These are phyloP conservation scores for Boletus patriciae DNA, from an alignment of 768 basidiomycete species.

Conservation along the genomic window DNA sequence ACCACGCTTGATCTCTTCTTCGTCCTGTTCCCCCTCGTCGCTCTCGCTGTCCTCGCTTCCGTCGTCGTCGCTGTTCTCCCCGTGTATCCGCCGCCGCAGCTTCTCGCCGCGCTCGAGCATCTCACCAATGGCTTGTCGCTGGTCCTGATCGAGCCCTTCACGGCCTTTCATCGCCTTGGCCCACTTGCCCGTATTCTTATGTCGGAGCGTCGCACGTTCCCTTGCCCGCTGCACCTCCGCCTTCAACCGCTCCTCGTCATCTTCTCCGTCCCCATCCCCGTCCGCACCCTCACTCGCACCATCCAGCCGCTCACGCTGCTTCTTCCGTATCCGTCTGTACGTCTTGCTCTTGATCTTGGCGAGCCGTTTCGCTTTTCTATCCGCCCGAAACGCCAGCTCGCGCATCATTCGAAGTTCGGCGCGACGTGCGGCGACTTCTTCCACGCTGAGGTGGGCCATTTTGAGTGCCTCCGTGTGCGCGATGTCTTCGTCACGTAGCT, in stretches of 20 bases:
- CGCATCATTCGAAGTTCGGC: slow-evolving; percentile 84
- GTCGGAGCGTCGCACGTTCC: slow-evolving; percentile 86
- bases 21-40: slow-evolving; percentile 38
- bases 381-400: slow-evolving; percentile 91
- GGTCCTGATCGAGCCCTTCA: slow-evolving; percentile 65
- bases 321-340: slow-evolving; percentile 82
- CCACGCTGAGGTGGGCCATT: slow-evolving; percentile 77
- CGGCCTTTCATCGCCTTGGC: slow-evolving; percentile 70
- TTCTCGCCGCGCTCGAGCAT: slow-evolving; percentile 85
- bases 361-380: slow-evolving; percentile 83
- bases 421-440: slow-evolving; percentile 82
- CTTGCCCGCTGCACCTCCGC: slow-evolving; percentile 77
- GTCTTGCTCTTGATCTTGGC: slow-evolving; percentile 96
- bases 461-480: slow-evolving; percentile 76
- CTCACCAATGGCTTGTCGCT: slow-evolving; percentile 71
- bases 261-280: slow-evolving; percentile 31
- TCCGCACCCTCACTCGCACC: slow-evolving; percentile 41
- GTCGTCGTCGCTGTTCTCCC: slow-evolving; percentile 58
- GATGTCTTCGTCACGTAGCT: slow-evolving; percentile 82
- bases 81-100: slow-evolving; percentile 73
- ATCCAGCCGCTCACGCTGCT: slow-evolving; percentile 65
- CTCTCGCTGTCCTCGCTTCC: slow-evolving; percentile 47
- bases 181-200: slow-evolving; percentile 89
- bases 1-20: slow-evolving; percentile 52
- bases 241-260: slow-evolving; percentile 57